Evolutionary conservation across 1,284 basidiomycete genomes (phyloP).

Genomic region (Moniliophthora roreri): DNA sequence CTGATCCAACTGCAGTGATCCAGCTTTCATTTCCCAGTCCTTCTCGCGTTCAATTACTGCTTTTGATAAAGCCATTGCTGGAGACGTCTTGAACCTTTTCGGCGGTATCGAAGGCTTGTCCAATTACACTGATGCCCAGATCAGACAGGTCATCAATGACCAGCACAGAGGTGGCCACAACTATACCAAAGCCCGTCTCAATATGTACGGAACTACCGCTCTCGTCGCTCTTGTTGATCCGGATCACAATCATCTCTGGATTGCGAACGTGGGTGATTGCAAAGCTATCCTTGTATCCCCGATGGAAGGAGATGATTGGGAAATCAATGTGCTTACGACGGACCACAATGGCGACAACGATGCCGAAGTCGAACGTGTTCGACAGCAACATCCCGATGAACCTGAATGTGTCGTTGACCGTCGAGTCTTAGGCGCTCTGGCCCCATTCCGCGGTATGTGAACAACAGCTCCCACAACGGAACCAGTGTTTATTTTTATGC

Average conservation of each 20-base stretch:
- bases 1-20: conserved; percentile 23
- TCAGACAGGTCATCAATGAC: conserved; percentile 60
- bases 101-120: conserved; percentile 51
- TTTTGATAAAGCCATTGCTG: conserved; percentile 67
- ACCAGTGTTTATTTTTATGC: conserved; percentile 1
- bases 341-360: conserved; percentile 65
- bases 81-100: conserved; percentile 62
- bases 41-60: conserved; percentile 56
- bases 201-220: conserved; percentile 75
- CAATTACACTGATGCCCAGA: conserved; percentile 51
- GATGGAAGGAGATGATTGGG: conserved; percentile 45
- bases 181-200: conserved; percentile 61
- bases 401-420: conserved; percentile 58
- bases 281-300: conserved; percentile 60
- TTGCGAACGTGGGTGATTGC: conserved; percentile 73
- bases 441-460: conserved; percentile 65
- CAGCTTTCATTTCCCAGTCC: conserved; percentile 49
- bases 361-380: conserved; percentile 56
- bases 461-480: conserved; percentile 11
- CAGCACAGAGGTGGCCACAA: conserved; percentile 55
- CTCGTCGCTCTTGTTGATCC: conserved; percentile 70
- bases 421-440: conserved; percentile 68
- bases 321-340: conserved; percentile 52
- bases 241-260: conserved; percentile 62
- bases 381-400: conserved; percentile 63